phyloP scores from a whole-genome alignment of 768 basidiomycete species.

The Xerocomellus intermedius region DNA sequence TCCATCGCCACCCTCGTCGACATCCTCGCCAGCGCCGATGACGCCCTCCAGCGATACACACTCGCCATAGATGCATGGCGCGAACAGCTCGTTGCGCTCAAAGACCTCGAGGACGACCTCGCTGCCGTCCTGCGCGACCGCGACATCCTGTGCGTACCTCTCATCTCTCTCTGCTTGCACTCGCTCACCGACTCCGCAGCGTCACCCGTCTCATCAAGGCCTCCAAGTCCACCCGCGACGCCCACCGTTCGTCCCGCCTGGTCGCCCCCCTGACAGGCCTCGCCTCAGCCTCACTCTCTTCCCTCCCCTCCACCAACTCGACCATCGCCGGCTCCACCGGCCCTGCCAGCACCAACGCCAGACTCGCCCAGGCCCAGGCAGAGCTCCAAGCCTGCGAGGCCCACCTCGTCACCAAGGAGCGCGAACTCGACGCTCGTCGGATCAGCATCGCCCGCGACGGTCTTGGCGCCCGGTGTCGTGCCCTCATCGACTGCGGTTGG shows the following conservation, averaged over 20 bases:
- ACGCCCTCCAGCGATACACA: conserved; percentile 63
- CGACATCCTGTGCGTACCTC: conserved; percentile 69
- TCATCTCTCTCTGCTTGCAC: background rate
- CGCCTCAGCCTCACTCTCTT: conserved; percentile 45
- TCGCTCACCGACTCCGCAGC: conserved; percentile 34
- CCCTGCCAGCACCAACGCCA: conserved; percentile 32
- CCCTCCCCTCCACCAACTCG: conserved; percentile 36
- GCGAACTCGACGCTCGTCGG: conserved; percentile 53
- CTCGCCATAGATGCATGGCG: conserved; percentile 64
- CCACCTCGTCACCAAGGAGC: conserved; percentile 68
- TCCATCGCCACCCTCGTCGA: conserved; percentile 45
- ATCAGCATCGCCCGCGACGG: conserved; percentile 60
- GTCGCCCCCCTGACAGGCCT: conserved; percentile 20
- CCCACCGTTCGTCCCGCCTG: conserved; percentile 31
- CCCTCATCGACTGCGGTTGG: conserved; percentile 68
- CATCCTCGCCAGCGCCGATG: conserved; percentile 61
- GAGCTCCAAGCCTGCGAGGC: conserved; percentile 83
- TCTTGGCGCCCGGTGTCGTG: conserved; percentile 57
- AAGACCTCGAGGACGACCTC: conserved; percentile 71
- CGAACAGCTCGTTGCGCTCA: conserved; percentile 56
- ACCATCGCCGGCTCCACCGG: conserved; percentile 17
- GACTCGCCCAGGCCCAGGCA: conserved; percentile 64
- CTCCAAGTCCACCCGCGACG: conserved; percentile 53
- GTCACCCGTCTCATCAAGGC: conserved; percentile 79
- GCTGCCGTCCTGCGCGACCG: conserved; percentile 62